These are phyloP conservation scores for Dendrocalamus latiflorus DNA, from an alignment of 202 grass and related monocot species.

Conservation along the genomic window DNA sequence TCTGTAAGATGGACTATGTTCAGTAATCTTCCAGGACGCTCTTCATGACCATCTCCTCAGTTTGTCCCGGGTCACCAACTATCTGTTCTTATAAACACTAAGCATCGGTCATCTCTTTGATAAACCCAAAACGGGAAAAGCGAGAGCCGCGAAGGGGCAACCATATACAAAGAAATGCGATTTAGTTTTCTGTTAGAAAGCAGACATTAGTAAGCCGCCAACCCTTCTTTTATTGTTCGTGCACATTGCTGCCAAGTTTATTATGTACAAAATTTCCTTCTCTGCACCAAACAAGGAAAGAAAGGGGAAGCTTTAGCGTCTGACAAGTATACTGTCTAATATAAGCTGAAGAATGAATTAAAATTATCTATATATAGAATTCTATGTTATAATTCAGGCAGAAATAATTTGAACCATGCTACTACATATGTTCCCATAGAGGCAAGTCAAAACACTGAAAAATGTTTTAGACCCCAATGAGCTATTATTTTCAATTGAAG, in stretches of 20 bases:
- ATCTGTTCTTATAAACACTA: conserved; percentile 41
- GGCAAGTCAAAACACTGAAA: background rate
- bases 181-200: conserved; percentile 19
- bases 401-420: background rate
- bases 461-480: conserved; percentile 16
- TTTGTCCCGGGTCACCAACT: conserved; percentile 13
- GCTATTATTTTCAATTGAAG: background rate
- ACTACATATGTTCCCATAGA: background rate
- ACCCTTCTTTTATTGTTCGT: conserved; percentile 40
- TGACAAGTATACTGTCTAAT: too few species aligned
- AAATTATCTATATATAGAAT: too few species aligned
- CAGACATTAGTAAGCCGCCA: conserved; percentile 21
- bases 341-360: background rate
- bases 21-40: conserved; percentile 17
- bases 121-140: conserved; percentile 15
- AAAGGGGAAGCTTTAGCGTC: too few species aligned
- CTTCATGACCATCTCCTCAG: conserved; percentile 19
- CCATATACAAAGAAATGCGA: conserved; percentile 44
- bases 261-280: conserved; percentile 60
- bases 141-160: background rate
- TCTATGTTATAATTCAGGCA: background rate
- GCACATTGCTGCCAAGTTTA: conserved; percentile 43
- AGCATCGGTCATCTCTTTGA: conserved; percentile 1
- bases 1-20: conserved; percentile 18
- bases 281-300: conserved; percentile 37